These are phyloP conservation scores for Exophiala phaeomuriformis DNA, from an alignment of 2,329 filamentous ascomycete species.

Conservation along the genomic window DNA sequence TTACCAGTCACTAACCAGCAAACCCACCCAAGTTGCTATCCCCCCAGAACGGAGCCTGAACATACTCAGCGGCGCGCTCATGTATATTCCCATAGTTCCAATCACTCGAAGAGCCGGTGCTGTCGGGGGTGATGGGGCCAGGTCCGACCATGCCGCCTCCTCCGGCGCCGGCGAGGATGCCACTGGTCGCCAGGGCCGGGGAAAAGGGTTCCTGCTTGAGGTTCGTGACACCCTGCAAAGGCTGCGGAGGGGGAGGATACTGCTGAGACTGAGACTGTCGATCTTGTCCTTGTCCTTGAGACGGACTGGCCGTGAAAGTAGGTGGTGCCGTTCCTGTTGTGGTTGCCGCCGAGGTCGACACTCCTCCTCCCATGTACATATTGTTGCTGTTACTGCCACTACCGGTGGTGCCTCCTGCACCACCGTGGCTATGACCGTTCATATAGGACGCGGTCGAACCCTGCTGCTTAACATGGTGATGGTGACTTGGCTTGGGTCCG, in stretches of 20 bases:
- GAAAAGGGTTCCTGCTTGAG: slow-evolving; percentile 18
- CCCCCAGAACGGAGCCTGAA: slow-evolving; percentile 41
- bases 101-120: slow-evolving; percentile 37
- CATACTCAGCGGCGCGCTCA: slow-evolving; percentile 43
- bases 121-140: slow-evolving; percentile 42
- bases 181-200: slow-evolving; percentile 9
- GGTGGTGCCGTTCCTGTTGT: neutral
- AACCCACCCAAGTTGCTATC: slow-evolving; percentile 2
- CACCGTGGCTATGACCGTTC: neutral
- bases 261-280: slow-evolving; percentile 9
- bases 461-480: neutral
- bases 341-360: neutral
- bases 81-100: slow-evolving; percentile 42
- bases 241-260: slow-evolving; percentile 1
- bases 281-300: neutral
- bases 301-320: neutral
- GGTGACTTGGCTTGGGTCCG: slow-evolving; percentile 6
- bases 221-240: neutral
- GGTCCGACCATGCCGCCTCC: slow-evolving; percentile 9
- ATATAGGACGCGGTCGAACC: slow-evolving; percentile 5
- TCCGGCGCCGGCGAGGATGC: slow-evolving; percentile 1
- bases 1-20: neutral
- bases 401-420: neutral
- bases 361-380: neutral
- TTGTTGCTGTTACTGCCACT: neutral